phyloP scores from a whole-genome alignment of 495 filamentous ascomycete genomes.

The Chaetomium fimeti region DNA sequence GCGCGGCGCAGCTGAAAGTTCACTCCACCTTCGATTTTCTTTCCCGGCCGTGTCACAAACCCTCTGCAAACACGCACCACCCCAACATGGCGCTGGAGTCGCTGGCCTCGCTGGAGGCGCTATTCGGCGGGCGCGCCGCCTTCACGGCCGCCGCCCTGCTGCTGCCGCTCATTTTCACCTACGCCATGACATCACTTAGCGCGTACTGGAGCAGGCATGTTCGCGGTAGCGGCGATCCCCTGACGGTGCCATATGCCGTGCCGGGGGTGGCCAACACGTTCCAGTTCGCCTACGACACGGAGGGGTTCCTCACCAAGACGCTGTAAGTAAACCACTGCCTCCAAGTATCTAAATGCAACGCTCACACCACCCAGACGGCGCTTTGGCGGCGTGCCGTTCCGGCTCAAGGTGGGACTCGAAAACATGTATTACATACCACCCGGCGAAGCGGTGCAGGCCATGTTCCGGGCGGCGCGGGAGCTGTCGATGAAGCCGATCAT shows the following conservation, averaged over 20 bases:
- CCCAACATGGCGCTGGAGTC: neutral
- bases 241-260: slow-evolving; percentile 29
- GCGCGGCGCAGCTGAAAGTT: neutral
- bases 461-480: slow-evolving; percentile 23
- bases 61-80: neutral
- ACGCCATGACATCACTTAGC: slow-evolving; percentile 9
- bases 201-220: slow-evolving; percentile 8
- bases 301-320: slow-evolving; percentile 15
- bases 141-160: neutral
- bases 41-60: too few species aligned
- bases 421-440: slow-evolving; percentile 27
- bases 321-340: slow-evolving; percentile 11
- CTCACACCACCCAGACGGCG: neutral
- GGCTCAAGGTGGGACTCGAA: slow-evolving; percentile 20
- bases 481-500: slow-evolving; percentile 25
- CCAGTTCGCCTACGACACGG: slow-evolving; percentile 25
- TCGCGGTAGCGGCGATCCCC: slow-evolving; percentile 19
- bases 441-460: slow-evolving; percentile 19
- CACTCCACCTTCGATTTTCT: neutral
- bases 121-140: neutral
- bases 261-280: slow-evolving; percentile 28
- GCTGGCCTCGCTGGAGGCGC: neutral
- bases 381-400: slow-evolving; percentile 17
- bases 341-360: neutral
- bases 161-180: slow-evolving; percentile 23